phyloP scores from a whole-genome alignment of 345 rosid genomes.

The Brassica rapa region DNA sequence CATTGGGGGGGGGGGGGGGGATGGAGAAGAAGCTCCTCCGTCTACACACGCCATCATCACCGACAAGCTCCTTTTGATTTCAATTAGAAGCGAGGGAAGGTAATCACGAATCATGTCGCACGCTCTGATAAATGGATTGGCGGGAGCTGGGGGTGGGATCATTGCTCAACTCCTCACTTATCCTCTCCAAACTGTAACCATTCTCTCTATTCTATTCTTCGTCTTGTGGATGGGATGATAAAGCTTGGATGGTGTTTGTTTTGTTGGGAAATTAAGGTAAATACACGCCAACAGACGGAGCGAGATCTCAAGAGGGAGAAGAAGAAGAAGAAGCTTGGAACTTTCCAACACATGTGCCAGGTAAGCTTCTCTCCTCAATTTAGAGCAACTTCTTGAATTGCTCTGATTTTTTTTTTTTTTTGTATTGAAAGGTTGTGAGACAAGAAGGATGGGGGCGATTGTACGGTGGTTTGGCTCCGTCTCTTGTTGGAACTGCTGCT shows the following conservation, averaged over 20 bases:
- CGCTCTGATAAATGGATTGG: slow-evolving; percentile 91
- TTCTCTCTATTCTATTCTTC: not conserved
- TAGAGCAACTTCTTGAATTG: not conserved
- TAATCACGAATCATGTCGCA: slow-evolving; percentile 61
- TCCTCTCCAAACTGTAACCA: slow-evolving; percentile 84
- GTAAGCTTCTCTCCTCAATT: slow-evolving; percentile 48
- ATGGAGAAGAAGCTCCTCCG: not conserved
- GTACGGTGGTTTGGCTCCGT: slow-evolving; percentile 85
- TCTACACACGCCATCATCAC: slow-evolving; percentile 8
- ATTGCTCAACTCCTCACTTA: slow-evolving; percentile 93
- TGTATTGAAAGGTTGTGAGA: slow-evolving; percentile 57
- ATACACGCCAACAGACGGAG: slow-evolving; percentile 96
- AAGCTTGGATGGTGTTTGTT: not conserved
- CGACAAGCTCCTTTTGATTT: not conserved
- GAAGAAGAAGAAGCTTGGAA: slow-evolving; percentile 75
- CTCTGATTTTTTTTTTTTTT: not conserved
- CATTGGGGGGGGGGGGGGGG: not conserved
- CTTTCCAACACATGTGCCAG: slow-evolving; percentile 77
- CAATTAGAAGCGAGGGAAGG: not conserved
- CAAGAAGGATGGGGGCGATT: slow-evolving; percentile 93
- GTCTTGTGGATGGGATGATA: not conserved
- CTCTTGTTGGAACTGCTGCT: slow-evolving; percentile 85
- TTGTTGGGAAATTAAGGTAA: slow-evolving; percentile 49
- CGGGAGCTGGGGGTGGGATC: slow-evolving; percentile 98
- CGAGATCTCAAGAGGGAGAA: slow-evolving; percentile 81